Percentiles rank a stretch among this genome's conserved stretches.
These are phyloP conservation scores for Bisporella sp. DNA, from an alignment of 2,329 filamentous ascomycete species.

Conservation along the genomic window DNA sequence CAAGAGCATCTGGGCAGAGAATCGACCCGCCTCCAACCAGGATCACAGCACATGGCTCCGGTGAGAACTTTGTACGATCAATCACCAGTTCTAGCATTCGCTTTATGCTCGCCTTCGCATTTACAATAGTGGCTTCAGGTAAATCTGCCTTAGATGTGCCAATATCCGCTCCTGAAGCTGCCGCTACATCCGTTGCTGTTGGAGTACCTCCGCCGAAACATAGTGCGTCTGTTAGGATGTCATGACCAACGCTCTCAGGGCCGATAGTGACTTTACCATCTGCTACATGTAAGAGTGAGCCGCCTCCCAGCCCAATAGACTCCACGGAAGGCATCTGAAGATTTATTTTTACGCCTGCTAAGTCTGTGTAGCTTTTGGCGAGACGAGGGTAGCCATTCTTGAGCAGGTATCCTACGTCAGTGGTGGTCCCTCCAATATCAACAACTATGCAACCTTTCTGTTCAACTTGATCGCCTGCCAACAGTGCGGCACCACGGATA, in stretches of 20 bases:
- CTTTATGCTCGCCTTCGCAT: conserved; percentile 22
- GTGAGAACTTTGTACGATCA: conserved; percentile 48
- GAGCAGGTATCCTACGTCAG: conserved; percentile 45
- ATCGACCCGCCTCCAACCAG: conserved; percentile 51
- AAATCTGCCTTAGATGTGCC: conserved; percentile 13
- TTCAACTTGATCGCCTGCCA: conserved; percentile 22
- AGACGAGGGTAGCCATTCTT: conserved; percentile 53
- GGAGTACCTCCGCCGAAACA: conserved; percentile 45
- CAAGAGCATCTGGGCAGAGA: conserved; percentile 35
- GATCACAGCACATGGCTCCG: conserved; percentile 42
- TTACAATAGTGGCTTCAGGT: conserved; percentile 7
- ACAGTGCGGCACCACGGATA: conserved; percentile 54
- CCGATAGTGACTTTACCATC: conserved; percentile 34
- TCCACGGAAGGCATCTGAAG: conserved; percentile 49
- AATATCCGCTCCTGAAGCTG: conserved; percentile 17
- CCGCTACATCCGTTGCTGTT: conserved; percentile 47
- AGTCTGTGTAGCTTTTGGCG: conserved; percentile 46
- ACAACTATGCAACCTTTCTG: conserved; percentile 30
- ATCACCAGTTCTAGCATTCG: conserved; percentile 44
- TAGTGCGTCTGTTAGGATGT: conserved; percentile 38
- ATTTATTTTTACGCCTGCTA: conserved; percentile 50
- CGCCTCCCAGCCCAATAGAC: conserved; percentile 49
- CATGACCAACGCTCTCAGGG: conserved; percentile 47
- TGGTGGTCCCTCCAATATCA: conserved; percentile 52
- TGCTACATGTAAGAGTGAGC: conserved; percentile 33